These are phyloP conservation scores for Wallemia hederae DNA, from an alignment of 1,284 basidiomycete genomes.

Conservation along the genomic window DNA sequence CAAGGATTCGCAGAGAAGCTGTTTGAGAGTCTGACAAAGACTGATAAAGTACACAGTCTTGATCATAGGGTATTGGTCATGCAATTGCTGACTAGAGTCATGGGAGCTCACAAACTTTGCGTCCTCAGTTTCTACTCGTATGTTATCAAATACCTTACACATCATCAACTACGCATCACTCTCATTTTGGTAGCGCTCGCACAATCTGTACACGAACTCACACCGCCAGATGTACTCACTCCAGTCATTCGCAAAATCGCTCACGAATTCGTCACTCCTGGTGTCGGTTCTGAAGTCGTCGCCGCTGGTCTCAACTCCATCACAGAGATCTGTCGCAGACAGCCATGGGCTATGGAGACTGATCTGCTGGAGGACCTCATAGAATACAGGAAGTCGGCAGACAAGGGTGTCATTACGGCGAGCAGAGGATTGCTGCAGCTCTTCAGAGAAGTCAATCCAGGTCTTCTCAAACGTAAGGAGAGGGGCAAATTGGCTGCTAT, in stretches of 20 bases:
- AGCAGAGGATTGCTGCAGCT: slow-evolving; percentile 62
- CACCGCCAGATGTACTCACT: slow-evolving; percentile 69
- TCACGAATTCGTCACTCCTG: slow-evolving; percentile 88
- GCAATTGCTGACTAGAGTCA: slow-evolving; percentile 87
- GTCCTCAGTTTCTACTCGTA: slow-evolving; percentile 94
- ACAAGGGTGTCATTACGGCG: slow-evolving; percentile 73
- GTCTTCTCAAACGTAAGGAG: slow-evolving; percentile 64
- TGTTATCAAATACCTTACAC: slow-evolving; percentile 65
- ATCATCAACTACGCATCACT: slow-evolving; percentile 79
- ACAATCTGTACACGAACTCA: slow-evolving; percentile 82
- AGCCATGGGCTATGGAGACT: slow-evolving; percentile 81
- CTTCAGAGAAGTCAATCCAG: slow-evolving; percentile 90
- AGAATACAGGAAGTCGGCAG: slow-evolving; percentile 78
- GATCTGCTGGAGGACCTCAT: slow-evolving; percentile 71
- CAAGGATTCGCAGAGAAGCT: slow-evolving; percentile 88
- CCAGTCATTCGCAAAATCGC: slow-evolving; percentile 78
- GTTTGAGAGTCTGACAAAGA: slow-evolving; percentile 52
- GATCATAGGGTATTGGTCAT: slow-evolving; percentile 94
- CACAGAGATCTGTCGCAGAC: slow-evolving; percentile 65
- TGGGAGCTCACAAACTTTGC: slow-evolving; percentile 73
- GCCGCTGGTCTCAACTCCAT: slow-evolving; percentile 87
- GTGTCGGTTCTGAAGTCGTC: slow-evolving; percentile 73
- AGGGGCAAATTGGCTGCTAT: slow-evolving; percentile 63
- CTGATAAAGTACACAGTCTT: slow-evolving; percentile 76
- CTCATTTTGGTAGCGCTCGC: slow-evolving; percentile 82